Base-by-base conservation (phyloP, 768 basidiomycete genomes). In the Leccinum imitatum region DNA sequence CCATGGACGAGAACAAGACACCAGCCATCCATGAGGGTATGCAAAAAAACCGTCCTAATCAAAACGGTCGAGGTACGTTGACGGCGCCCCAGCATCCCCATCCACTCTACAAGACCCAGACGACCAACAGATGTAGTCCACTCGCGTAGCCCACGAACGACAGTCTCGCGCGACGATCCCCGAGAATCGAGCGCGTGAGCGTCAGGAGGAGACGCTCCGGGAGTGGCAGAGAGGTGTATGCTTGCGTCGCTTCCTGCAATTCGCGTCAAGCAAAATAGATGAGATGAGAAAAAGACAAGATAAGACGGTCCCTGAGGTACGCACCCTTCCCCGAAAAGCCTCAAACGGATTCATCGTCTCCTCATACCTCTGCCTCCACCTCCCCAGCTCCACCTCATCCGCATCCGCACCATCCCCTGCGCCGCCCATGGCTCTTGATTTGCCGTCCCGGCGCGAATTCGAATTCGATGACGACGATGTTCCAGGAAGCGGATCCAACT, bases 281-380 rank as follows among this genome's bases (percentile, higher is more conserved):
- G 8, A n/a, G 15, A 17, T 2, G 17, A n/a, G 2, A 4, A n/a
- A 17, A 17, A 41, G 13, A 8, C 5, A 14, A 39, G 6, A 41
- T 9, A 4, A n/a, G 39, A n/a, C 8, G 17, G 39, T 4, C 17
- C 17, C 27, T 19, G 31, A 59, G 5, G 4, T 6, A 84, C 94
- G 65, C 67, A 97, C 96, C 73, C 94, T 81, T 2, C 96, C 94
- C 63, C 94, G 86, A 82, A 99, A 98, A 7, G 90, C 94, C 73
- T 98, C 95, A 71, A 99, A 99, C 0, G 97, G 96, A 69, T 99
- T 98, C 86, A 98, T 94, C 55, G 92, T 86, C 75, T 97, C 92
- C 71, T 98, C 96, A 69, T 99, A 99, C 71, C 94, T 82, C 63
- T 89, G 84, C 53, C 88, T 86, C 74, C 98, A 99, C 70, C 87